Conservation (phyloP, 768 basidiomycete species). For the Suillus tomentosus region DNA sequence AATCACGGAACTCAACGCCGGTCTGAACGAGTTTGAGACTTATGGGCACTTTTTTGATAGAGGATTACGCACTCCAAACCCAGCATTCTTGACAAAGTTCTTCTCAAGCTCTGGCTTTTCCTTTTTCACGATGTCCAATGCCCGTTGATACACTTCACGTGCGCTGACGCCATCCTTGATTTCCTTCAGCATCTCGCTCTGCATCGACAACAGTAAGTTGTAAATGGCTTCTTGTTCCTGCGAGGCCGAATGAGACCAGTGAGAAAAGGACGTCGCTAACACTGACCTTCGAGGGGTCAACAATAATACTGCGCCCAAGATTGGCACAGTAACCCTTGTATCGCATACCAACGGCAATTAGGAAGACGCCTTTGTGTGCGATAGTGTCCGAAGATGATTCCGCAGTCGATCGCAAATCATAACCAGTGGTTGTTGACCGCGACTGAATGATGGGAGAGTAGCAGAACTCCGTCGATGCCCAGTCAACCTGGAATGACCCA, state of each 20-base stretch:
- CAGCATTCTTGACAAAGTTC: constrained; percentile 84
- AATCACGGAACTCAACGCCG: constrained; percentile 94
- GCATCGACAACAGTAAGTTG: constrained; percentile 72
- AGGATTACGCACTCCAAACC: constrained; percentile 71
- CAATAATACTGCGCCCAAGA: constrained; percentile 92
- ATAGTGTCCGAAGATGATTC: constrained; percentile 84
- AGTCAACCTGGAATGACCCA: constrained; percentile 67
- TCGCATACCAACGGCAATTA: constrained; percentile 85
- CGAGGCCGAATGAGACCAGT: constrained; percentile 2
- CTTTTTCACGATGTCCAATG: constrained; percentile 66
- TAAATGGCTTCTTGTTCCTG: constrained; percentile 95
- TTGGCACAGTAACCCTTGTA: constrained; percentile 94
- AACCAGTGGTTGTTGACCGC: constrained; percentile 76
- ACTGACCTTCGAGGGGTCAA: constrained; percentile 84
- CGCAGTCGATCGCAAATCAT: constrained; percentile 86
- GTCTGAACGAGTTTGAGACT: constrained; percentile 51
- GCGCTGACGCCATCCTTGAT: constrained; percentile 79
- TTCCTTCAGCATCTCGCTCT: constrained; percentile 69
- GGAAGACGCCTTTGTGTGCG: constrained; percentile 84
- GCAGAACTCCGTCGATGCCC: constrained; percentile 88
- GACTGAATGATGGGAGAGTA: constrained; percentile 97
- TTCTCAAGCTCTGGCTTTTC: constrained; percentile 84
- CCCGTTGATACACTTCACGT: constrained; percentile 82
- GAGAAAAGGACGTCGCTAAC: background rate
- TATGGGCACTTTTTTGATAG: background rate